Base-by-base conservation (phyloP, 768 basidiomycete genomes). In the Kwoniella pini region DNA sequence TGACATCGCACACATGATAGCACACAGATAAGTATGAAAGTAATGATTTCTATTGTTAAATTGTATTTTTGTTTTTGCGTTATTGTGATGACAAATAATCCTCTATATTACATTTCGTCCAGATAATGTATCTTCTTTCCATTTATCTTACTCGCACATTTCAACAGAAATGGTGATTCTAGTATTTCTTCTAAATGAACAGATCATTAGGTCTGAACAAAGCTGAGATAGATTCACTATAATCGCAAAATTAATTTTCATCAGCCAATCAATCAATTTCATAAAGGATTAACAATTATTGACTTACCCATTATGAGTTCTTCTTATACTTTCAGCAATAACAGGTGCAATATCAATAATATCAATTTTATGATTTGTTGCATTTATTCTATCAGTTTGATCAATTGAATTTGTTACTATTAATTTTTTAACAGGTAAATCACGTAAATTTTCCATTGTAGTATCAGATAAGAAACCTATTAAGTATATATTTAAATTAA, bases 321-420 rank as follows among this genome's bases (percentile, higher is more conserved):
- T 84, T 69, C 95, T 82, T 62, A 98, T 95, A 65, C 93, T 90
- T 83, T 98, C 95, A 39, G 92, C 96, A 46, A 99, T 85, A 68
- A 97, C 92, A 19, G 88, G 87, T 24, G 91, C 91, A 67, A 99
- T 87, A 81, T 98, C 94, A 68, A 99, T 87, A 54, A 93, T 90
- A 80, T 93, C 91, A 42, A 99, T 85, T 80, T 91, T 90, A 42
- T 79, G 78, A 79, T 90, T 91, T 54, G 75, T 78, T 38, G 81
- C 84, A 77, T 86, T 84, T 80, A 94, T 90, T 70, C 79, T 53
- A 7, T 82, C 86, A 51, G 83, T 74, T 79, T 98, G 96, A 54
- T 96, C 96, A 39, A 98, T 85, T 79, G 94, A 96, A 82, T 99
- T 99, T 74, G 96, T 98, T 21, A 99, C 95, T 58, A 98, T 91